Conservation (phyloP, 495 filamentous ascomycete species). For the Hypoxylon rickii region DNA sequence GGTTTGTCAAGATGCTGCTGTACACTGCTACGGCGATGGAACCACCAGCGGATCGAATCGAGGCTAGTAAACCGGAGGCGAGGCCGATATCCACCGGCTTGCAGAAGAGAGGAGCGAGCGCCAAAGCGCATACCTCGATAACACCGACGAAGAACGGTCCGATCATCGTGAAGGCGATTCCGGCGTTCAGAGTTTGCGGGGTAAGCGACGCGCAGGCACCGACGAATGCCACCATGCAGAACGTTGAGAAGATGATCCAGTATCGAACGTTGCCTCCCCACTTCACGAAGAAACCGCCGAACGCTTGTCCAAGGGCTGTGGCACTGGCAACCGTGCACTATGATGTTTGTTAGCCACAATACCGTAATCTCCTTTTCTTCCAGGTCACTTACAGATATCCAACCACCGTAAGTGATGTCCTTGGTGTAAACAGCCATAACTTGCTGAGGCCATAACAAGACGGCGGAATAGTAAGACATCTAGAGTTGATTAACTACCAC, state of each 20-base stretch:
- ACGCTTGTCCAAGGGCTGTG: constrained; percentile 31
- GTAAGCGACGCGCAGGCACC: constrained; percentile 42
- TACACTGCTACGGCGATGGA: constrained; percentile 44
- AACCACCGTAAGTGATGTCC: constrained; percentile 35
- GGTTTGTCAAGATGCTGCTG: constrained; percentile 51
- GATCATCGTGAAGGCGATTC: constrained; percentile 32
- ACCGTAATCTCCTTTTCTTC: background rate
- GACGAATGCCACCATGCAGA: constrained; percentile 42
- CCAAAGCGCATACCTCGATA: constrained; percentile 27
- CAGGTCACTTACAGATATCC: constrained; percentile 30
- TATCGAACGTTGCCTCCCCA: constrained; percentile 36
- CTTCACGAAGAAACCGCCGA: constrained; percentile 29
- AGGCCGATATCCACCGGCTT: constrained; percentile 52
- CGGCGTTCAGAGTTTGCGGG: constrained; percentile 16
- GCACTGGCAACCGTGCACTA: constrained; percentile 37
- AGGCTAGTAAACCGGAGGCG: constrained; percentile 48
- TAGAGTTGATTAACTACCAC: background rate
- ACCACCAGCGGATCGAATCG: constrained; percentile 43
- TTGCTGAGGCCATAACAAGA: constrained; percentile 36
- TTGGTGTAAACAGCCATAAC: constrained; percentile 34
- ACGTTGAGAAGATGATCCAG: constrained; percentile 43
- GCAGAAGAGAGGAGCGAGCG: constrained; percentile 34
- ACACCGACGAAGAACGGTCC: constrained; percentile 34
- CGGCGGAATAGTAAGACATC: constrained; percentile 43
- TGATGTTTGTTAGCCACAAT: constrained; percentile 1